Base-by-base conservation (phyloP, 1,139 yeast species). In the Geotrichum candidum region DNA sequence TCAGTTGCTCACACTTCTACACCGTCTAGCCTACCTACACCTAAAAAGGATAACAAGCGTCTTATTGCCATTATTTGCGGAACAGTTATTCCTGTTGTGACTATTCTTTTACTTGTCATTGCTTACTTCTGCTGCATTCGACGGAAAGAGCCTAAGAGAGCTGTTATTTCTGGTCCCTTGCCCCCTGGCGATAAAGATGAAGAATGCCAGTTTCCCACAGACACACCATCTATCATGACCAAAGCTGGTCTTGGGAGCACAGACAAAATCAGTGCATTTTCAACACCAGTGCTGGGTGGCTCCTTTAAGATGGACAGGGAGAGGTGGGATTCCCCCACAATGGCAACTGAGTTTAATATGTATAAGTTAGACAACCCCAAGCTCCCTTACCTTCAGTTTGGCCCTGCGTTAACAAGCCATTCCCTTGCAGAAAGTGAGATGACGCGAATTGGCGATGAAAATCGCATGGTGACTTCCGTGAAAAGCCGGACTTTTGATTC, bases 31-130 rank as follows among this genome's bases (percentile, higher is more conserved):
- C 2, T 2, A 9, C 25, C 51, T 15, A 27, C 60, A 33, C 33
- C 50, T 23, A 54, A 23, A 29, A 50, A 56, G 6, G 25, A 31
- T 6, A 54, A 41, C 5, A 61, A 54, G 18, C 57, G 45, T 2
- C 46, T 58, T 23, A n/a, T 41, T 6, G 61, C 61, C n/a, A 88
- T 92, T 70, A 96, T 91, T 0, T 82, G 92, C 65, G 97, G 97
- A 59, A 92, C 88, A n/a, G 89, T 88, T 4, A 81, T 92, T 58
- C 96, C 96, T 1, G 73, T 83, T 0, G 79, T 79, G 35, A 22
- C 22, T 4, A 25, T 59, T 15, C 76, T 83, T 0, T 68, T 89
- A 7, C 70, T 83, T 1, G 77, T 80, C 1, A 77, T 79, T 0
- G 61, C 87, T 0, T 60, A 90, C 9, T 56, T 53, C 48, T 82